A percentile compares a stretch with the other conserved stretches of the same genome.
These are phyloP conservation scores for Podaxis carcinomalis DNA, from an alignment of 768 basidiomycete species.

Conservation along the genomic window DNA sequence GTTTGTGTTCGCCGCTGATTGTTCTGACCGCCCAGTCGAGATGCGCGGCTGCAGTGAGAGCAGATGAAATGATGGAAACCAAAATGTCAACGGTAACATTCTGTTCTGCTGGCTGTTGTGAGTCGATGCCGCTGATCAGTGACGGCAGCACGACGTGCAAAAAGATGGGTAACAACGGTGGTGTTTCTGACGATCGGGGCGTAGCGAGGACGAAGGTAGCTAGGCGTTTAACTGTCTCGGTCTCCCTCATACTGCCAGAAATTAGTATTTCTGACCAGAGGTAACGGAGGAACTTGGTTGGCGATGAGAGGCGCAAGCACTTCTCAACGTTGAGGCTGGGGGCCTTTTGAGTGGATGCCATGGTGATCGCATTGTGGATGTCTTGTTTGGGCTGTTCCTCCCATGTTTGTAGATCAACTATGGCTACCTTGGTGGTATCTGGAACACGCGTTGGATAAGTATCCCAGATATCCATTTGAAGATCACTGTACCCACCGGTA, in stretches of 20 bases:
- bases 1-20: constrained; percentile 43
- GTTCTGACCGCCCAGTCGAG: constrained; percentile 65
- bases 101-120: constrained; percentile 47
- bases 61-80: constrained; percentile 59
- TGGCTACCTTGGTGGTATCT: background rate
- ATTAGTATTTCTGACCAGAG: constrained; percentile 66
- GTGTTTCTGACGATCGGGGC: constrained; percentile 45
- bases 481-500: background rate
- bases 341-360: constrained; percentile 58
- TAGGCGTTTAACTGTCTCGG: constrained; percentile 58
- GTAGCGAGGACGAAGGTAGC: constrained; percentile 65
- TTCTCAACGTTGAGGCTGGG: constrained; percentile 63
- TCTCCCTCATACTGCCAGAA: constrained; percentile 32
- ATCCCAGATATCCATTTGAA: background rate
- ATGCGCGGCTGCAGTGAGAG: constrained; percentile 63
- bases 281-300: constrained; percentile 56
- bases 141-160: constrained; percentile 63
- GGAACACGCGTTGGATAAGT: background rate
- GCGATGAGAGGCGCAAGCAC: constrained; percentile 54
- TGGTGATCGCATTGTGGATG: constrained; percentile 51
- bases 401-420: constrained; percentile 29
- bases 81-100: constrained; percentile 58
- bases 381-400: constrained; percentile 52
- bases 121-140: constrained; percentile 54
- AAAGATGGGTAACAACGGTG: constrained; percentile 73